Base-by-base conservation (phyloP, 805 yeast species). In the Yamadazyma scolyti region DNA sequence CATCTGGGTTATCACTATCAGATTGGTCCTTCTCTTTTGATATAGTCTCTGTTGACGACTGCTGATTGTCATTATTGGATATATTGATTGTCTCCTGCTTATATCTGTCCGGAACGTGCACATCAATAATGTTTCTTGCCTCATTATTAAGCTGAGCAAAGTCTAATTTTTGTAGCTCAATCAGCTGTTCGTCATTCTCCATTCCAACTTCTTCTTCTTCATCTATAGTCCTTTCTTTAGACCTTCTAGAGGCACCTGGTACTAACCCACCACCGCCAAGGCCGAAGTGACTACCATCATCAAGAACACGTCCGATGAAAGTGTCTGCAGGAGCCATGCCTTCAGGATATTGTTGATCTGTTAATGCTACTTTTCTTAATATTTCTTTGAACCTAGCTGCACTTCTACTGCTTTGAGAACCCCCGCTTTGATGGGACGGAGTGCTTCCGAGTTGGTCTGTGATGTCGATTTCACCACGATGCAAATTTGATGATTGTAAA, bases 111-210 rank as follows among this genome's bases (percentile, higher is more conserved):
- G 65, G 58, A 25, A 65, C 61, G 49, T 77, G 82, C 5, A 68
- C 64, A 15, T 65, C 58, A 5, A 79, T 71, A 35, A 79, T 59
- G 18, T 69, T 68, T 31, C 65, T 63, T 1, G 85, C 86, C 39
- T 78, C 80, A 21, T 65, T 60, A 16, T 65, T 63, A 19, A 72
- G 53, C 19, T 60, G 54, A 3, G 58, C 67, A 22, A 66, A 61
- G 27, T 67, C 65, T 27, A 76, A 39, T 15, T 56, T 59, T 11
- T 56, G 57, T 62, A 73, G 46, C 35, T 73, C 77, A 9, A 74
- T 61, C n/a, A 59, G 57, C 26, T 61, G 61, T 6, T 47, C 48
- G 12, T 54, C 54, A 9, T 50, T 34, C 21, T 55, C 40, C 9
- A 30, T 23, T 10, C 29, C 33, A 6, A 22, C 31, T 39, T 48